Evolutionary conservation across 495 filamentous ascomycete species (phyloP), one percentile per base, ranked within the genome.

Genomic region (Tirmania nivea): DNA sequence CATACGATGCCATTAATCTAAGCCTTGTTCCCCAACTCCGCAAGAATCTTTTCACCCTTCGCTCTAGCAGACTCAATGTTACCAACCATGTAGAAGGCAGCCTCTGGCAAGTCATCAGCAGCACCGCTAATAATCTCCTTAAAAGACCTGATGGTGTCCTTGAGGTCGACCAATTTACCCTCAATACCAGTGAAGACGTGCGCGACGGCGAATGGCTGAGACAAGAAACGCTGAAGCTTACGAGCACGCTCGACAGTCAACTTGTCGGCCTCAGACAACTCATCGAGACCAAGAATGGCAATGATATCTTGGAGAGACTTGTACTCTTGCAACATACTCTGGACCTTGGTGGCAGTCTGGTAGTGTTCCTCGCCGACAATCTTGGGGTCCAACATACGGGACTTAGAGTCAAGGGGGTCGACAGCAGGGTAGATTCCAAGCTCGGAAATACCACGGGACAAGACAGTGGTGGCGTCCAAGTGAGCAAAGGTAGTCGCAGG

Each of bases 251-350:
- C 90, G 78, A 97, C 90, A 60, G 92, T 96, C 63, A 97, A 79
- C 82, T 97, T 96, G 70, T 97, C 92, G 63, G 83, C 81, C 76
- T 95, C 92, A 59, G 88, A 94, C 71, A 96, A 73, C 70, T 97
- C 92, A 74, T 97, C 92, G 92, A 96, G 95, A 80, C 90, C 90
- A 67, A 96, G 71, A 84, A 97, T 97, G 73, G 90, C 90, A 78
- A 97, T 97, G 79, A 97, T 97, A 78, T 97, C 90, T 72, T 97
- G 90, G 58, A 97, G 84, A 55, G 89, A 95, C 83, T 96, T 97
- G 83, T 97, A 97, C 78, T 95, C 92, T 74, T 97, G 90, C 69
- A 97, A 78, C 76, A 94, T 96, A 75, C 88, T 84, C 76, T 97
- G 90, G 68, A 97, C 90, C 61, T 79, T 78, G 68, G 81, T 83